Evolutionary conservation across 352 stramenopile species (phyloP), one percentile per base, ranked within the genome.

Genomic region (Peronosclerospora sorghi): DNA sequence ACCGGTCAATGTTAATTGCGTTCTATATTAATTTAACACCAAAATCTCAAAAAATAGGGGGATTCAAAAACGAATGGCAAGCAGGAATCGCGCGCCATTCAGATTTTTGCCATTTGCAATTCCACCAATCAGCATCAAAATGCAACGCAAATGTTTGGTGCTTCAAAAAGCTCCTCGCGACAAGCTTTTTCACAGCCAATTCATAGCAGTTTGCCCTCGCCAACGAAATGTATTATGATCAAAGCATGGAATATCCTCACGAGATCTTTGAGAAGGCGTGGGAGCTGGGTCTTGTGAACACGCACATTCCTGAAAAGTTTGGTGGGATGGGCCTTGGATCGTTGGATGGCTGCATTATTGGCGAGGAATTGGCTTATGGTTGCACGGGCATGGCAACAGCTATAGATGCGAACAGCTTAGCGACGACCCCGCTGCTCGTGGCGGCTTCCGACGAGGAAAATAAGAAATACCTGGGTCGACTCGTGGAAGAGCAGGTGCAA

Each of bases 311-410:
- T 0, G 77, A 88, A 38, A 75, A 90, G 54, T 94, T 73, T 45
- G 84, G 84, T 17, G 85, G 85, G 5, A 39, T 94, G 13, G 81
- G 80, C 1, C 62, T 95, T 1, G 72, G 81, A 19, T 72, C 70
- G 34, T 51, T 95, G 30, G 82, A 94, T 41, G 81, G 78, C 49
- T 81, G 71, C 39, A 75, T 95, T 50, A 94, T 95, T 36, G 72
- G 68, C 9, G 85, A 95, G 46, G 83, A 95, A 60, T 61, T 95
- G n/a, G 85, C 85, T 2, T 92, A 91, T 51, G 85, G 83, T 35
- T 95, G 84, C 65, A 94, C 83, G 20, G 84, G 84, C 28, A 91
- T 95, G 73, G 77, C 79, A 20, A 95, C 84, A n/a, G 83, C 84
- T 44, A 92, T 95, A 38, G 84, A 95, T 53, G 84, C 81, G 32